Base-by-base conservation (phyloP, 78 protist species). In the Dictyostelium purpureum region DNA sequence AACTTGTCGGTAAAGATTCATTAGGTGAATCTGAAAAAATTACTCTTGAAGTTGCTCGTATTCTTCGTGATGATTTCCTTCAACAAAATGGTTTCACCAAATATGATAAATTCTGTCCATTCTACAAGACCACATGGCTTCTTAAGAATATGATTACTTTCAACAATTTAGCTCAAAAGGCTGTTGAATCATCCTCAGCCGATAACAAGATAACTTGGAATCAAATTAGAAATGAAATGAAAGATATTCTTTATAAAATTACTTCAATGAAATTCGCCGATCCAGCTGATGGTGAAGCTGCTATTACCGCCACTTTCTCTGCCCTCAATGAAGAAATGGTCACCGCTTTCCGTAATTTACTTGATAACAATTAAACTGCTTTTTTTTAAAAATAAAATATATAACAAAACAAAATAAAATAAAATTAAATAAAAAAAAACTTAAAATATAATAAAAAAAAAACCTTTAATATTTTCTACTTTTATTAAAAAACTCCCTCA, bases 1-100 rank as follows among this genome's bases (percentile, higher is more conserved):
- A 99, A 97, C 96, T 99, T 45, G 99, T 99, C 90, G 99, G 99
- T 70, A 96, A 97, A 95, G 99, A 98, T 79, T 98, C 99, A 6
- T 97, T 99, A 16, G 97, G 99, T 40, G 99, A 99, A 95, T n/a
- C 95, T 2, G 99, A 99, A 92, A 99, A 99, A 95, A 71, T 98
- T 87, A 97, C 97, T 18, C 95, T 99, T 37, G 99, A 97, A 81
- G 96, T 97, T 18, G 99, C 99, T 69, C 89, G 94, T 79, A 66
- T 99, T 82, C 88, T 99, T 93, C 97, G 96, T 77, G 99, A 99
- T 74, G 99, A 99, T 82, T 99, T 95, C 98, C 95, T 99, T 11
- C 99, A 97, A 75, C 99, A 98, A 91, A 98, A 97, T 94, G 98
- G 99, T 74, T 98, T 89, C 97, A 56, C 98, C 38, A 49, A 73